Base-by-base conservation (phyloP, 805 yeast species). In the Sugiyamaella boreocaroliniensis region DNA sequence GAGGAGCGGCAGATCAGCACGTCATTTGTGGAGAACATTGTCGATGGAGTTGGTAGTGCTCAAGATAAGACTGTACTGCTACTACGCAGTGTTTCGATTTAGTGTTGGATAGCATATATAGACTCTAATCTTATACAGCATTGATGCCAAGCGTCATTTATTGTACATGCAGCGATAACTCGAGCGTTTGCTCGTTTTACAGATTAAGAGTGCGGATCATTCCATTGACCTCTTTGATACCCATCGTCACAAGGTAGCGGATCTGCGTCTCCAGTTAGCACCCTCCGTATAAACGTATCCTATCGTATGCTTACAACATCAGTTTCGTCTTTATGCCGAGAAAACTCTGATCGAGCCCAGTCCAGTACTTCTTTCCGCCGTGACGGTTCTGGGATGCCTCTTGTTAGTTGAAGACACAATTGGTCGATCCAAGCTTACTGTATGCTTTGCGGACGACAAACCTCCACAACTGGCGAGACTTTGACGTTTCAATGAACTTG, bases 291-390 rank as follows among this genome's bases (percentile, higher is more conserved):
- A 43, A 43, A 44, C 15, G n/a, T 29, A n/a, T 20, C 14, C n/a
- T 37, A 2, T 29, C 12, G 12, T 41, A 18, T 19, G 45, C 59
- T 45, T 40, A 55, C 62, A 3, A 65, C 63, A 47, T 68, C 71
- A 0, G 63, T 53, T 45, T 59, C 69, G 15, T 59, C 43, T 22
- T 54, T 49, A 52, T 67, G 58, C 11, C 57, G 53, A 4, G 60
- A 58, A 52, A 69, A 69, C 53, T 69, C 72, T 1, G 62, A 45
- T 3, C 70, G 55, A 16, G 72, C 72, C 68, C 68, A 69, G 9
- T 43, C 29, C 2, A 68, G 54, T 16, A 69, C 59, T 45, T 69
- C 71, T 2, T 47, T 49, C 0, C 70, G 57, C 40, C 61, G 62
- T 8, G 56, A 46, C 1, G 57, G 1, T 60, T 58, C 49, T 19